Evolutionary conservation across 257 asterid genomes (phyloP).

Genomic region (Vinca minor): DNA sequence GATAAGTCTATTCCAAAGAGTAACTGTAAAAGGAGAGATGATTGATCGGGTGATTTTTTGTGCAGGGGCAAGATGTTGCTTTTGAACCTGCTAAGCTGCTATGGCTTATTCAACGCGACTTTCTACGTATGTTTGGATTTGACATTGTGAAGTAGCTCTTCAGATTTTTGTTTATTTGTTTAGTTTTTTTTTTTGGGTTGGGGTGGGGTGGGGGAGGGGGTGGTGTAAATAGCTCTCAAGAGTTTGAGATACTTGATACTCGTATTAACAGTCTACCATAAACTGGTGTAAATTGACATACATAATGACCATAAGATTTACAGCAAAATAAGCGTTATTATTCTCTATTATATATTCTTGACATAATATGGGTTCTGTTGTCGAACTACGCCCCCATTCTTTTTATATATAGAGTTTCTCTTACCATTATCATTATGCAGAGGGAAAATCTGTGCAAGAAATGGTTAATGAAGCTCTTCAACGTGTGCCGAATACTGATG

Average conservation of each 20-base stretch:
- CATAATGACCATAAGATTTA: background rate
- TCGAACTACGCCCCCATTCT: background rate
- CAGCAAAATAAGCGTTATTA: background rate
- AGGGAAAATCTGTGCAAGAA: conserved; percentile 91
- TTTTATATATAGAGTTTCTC: conserved; percentile 10
- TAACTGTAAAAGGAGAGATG: background rate
- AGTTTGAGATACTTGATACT: background rate
- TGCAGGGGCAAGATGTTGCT: conserved; percentile 95
- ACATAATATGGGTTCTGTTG: background rate
- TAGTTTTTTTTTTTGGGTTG: no score
- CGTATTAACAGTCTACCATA: background rate
- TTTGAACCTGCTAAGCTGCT: conserved; percentile 94
- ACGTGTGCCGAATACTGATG: conserved; percentile 67
- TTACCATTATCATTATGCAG: conserved; percentile 34
- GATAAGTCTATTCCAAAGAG: conserved; percentile 1
- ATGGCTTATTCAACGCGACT: conserved; percentile 99
- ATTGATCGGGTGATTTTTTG: conserved; percentile 19
- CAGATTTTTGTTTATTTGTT: no score
- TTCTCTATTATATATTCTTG: background rate
- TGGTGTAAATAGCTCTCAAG: background rate
- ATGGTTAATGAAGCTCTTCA: conserved; percentile 89
- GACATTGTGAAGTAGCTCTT: no score
- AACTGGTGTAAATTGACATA: background rate
- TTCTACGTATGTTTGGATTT: conserved; percentile 59
- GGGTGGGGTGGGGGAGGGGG: no score